Percentiles rank a stretch among this genome's conserved stretches.
Conservation (phyloP, 1,284 basidiomycete genomes). For the Pseudozyma hubeiensis region DNA sequence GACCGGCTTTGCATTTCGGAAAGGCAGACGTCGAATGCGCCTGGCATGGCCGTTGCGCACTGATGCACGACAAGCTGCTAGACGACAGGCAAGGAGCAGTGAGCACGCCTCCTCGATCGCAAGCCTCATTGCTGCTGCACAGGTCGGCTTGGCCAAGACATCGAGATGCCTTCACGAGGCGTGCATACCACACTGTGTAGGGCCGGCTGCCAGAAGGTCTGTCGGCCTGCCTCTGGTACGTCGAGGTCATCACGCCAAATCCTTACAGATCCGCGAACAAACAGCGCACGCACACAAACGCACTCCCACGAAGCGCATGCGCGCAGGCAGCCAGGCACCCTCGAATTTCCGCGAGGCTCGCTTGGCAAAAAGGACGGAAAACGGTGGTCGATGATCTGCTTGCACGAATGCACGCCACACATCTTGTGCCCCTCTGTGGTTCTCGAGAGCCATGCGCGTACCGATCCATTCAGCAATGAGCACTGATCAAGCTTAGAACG, state of each 20-base stretch:
- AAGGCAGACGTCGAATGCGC: neutral
- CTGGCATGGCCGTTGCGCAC: conserved; percentile 5
- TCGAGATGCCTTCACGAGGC: neutral
- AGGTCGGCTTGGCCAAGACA: neutral
- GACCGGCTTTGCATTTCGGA: conserved; percentile 8
- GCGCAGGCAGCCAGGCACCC: conserved; percentile 3
- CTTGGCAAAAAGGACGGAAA: neutral
- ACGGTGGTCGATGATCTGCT: too few relatives aligned
- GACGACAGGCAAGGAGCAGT: neutral
- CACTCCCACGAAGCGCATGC: neutral
- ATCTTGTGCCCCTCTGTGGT: too few relatives aligned
- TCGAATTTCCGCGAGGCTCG: conserved; percentile 9
- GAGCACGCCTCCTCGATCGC: too few relatives aligned
- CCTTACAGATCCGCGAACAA: neutral
- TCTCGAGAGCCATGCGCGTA: too few relatives aligned
- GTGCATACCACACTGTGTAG: neutral
- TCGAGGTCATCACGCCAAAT: conserved; percentile 3
- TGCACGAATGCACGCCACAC: too few relatives aligned
- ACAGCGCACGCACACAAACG: neutral
- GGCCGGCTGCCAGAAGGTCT: too few relatives aligned
- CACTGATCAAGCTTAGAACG: too few relatives aligned
- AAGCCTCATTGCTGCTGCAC: too few relatives aligned
- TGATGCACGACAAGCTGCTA: conserved; percentile 1
- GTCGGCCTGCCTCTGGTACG: too few relatives aligned
- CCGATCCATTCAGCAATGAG: too few relatives aligned